Evolutionary conservation across 2,329 filamentous ascomycete species (phyloP), one percentile per base, ranked within the genome.

Genomic region (Ceratocystis huliohia): DNA sequence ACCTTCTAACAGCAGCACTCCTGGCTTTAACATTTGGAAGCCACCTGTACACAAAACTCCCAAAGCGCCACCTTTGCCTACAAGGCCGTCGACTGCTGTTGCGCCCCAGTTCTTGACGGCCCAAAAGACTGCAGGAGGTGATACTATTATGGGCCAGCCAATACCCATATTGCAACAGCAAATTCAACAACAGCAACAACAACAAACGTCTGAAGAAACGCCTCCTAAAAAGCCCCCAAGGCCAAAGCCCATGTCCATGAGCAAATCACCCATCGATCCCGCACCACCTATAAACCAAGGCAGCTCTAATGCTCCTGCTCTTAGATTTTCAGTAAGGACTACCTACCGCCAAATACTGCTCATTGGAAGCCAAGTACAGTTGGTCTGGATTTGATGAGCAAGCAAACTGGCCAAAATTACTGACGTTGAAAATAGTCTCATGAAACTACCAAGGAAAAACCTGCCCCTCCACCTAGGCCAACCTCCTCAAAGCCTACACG

Each of bases 41-140:
- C 77, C 77, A 5, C 75, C 76, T 1, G 71, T 76, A 8, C 76
- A 76, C 33, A 74, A 75, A 41, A 75, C 74, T 44, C 74, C 75
- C 8, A 78, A 78, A 68, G 66, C 53, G 74, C 76, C 10, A 71
- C 74, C 37, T 71, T 76, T 65, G 17, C 56, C 33, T 33, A 61
- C 62, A 63, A 65, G 66, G 28, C 66, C 66, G 48, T 67, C 66
- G 13, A 69, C 70, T 48, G 68, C 69, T 56, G 69, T 68, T 61
- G 69, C 69, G 30, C 69, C 70, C 13, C 59, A 70, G 30, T 68
- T 66, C 20, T 46, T 67, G 25, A 64, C 69, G 22, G 69, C 68
- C 8, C 50, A 64, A 46, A 68, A 68, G 64, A 64, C 69, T 45
- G 44, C 66, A 13, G 62, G 50, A 37, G 62, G 44, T 30, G 59